These are phyloP conservation scores for Xylaria telfairii DNA, from an alignment of 495 filamentous ascomycete genomes.

Conservation along the genomic window DNA sequence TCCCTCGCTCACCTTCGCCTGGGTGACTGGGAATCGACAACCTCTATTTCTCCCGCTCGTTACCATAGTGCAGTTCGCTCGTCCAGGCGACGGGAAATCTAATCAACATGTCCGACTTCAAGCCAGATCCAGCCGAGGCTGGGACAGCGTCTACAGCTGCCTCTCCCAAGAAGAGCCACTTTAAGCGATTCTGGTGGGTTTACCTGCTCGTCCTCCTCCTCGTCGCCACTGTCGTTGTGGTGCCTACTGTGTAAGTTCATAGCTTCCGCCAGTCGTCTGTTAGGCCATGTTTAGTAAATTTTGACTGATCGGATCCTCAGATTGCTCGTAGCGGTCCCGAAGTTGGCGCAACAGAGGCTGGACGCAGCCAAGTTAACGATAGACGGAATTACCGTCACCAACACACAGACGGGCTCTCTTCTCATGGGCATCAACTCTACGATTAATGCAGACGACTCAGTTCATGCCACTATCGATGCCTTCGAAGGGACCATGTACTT, in stretches of 20 bases:
- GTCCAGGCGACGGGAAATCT: background rate
- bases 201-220: conserved; percentile 66
- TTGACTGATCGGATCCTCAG: conserved; percentile 47
- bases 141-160: background rate
- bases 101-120: conserved; percentile 9
- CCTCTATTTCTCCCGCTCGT: background rate
- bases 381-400: conserved; percentile 60
- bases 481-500: conserved; percentile 58
- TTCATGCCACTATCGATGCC: conserved; percentile 49
- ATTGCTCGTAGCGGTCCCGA: conserved; percentile 73
- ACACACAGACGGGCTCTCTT: conserved; percentile 64
- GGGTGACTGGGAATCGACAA: background rate
- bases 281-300: background rate
- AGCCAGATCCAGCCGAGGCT: background rate
- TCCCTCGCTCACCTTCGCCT: background rate
- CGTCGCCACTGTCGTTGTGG: conserved; percentile 61
- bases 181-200: conserved; percentile 72
- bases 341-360: conserved; percentile 72
- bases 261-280: background rate
- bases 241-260: conserved; percentile 69
- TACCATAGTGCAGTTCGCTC: background rate
- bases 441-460: conserved; percentile 58
- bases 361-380: conserved; percentile 68
- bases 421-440: conserved; percentile 63
- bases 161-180: conserved; percentile 44